phyloP scores from a whole-genome alignment of 257 asterid genomes.

The Nicotiana paniculata region DNA sequence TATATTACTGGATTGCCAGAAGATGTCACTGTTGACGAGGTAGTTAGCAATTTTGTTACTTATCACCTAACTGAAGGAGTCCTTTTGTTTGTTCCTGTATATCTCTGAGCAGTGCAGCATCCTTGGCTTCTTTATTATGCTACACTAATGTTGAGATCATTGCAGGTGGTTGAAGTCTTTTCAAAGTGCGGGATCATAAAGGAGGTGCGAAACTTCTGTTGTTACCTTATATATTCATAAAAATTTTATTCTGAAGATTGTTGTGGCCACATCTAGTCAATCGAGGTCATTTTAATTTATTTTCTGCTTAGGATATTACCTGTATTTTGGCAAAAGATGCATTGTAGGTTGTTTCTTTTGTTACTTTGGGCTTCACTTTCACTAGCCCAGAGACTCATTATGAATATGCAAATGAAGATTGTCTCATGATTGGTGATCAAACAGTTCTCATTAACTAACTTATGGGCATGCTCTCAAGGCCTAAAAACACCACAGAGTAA shows the following conservation, averaged over 20 bases:
- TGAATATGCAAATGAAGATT: not conserved
- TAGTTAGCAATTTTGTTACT: slow-evolving; percentile 19
- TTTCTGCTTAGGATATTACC: not conserved
- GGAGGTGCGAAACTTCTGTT: slow-evolving; percentile 51
- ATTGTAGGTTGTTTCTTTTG: not conserved
- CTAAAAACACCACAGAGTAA: not conserved
- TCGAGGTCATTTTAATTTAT: not conserved
- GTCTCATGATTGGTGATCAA: not conserved
- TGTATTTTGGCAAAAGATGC: not conserved
- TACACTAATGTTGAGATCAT: slow-evolving; percentile 23
- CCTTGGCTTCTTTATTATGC: not conserved
- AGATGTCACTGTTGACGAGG: slow-evolving; percentile 88
- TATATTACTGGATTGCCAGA: slow-evolving; percentile 94
- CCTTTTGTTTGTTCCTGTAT: not conserved
- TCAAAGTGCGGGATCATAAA: slow-evolving; percentile 92
- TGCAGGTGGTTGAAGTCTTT: slow-evolving; percentile 85
- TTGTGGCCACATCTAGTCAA: not conserved
- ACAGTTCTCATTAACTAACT: not conserved
- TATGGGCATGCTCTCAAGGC: not conserved
- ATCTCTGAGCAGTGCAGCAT: not conserved
- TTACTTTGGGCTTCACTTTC: not conserved
- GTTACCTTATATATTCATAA: not conserved
- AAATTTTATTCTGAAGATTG: not conserved
- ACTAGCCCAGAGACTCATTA: not conserved
- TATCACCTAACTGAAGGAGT: not conserved